Evolutionary conservation across 2,329 filamentous ascomycete genomes (phyloP).

Genomic region (Epichloe coenophiala): DNA sequence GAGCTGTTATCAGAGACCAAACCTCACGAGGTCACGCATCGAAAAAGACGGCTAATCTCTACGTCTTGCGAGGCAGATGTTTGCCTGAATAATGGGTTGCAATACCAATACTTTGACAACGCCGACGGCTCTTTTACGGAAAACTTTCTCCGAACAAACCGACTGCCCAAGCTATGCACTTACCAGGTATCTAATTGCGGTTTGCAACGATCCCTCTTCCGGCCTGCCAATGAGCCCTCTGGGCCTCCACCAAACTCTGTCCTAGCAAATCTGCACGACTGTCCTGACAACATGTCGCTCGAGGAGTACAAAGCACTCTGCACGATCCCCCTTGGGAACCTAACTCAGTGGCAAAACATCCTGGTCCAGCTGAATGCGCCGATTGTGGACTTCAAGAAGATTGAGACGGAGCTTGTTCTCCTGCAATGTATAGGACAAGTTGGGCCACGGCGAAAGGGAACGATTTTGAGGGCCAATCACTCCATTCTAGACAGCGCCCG

Average conservation of each 20-base stretch:
- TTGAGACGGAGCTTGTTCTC: slow-evolving; percentile 8
- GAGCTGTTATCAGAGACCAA: slow-evolving; percentile 11
- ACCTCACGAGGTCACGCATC: slow-evolving; percentile 8
- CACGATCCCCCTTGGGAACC: slow-evolving; percentile 7
- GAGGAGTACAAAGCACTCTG: slow-evolving; percentile 36
- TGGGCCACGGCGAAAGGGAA: neutral
- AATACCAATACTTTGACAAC: slow-evolving; percentile 9
- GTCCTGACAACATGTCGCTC: slow-evolving; percentile 32
- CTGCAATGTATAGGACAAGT: slow-evolving; percentile 12
- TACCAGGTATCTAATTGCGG: slow-evolving; percentile 7
- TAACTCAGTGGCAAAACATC: slow-evolving; percentile 11
- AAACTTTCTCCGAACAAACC: neutral
- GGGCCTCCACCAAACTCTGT: slow-evolving; percentile 31
- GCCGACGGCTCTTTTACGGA: neutral
- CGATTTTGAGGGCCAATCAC: slow-evolving; percentile 2
- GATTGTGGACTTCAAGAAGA: slow-evolving; percentile 12
- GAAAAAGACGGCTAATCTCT: neutral
- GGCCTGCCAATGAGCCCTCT: neutral
- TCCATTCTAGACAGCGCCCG: neutral
- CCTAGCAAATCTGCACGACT: slow-evolving; percentile 33
- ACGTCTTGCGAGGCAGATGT: slow-evolving; percentile 6
- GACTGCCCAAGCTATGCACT: slow-evolving; percentile 6
- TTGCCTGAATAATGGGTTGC: slow-evolving; percentile 12
- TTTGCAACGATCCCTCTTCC: slow-evolving; percentile 9
- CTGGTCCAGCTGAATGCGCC: slow-evolving; percentile 12